These are phyloP conservation scores for Isatis tinctoria DNA, from an alignment of 345 rosid genomes.

Conservation along the genomic window DNA sequence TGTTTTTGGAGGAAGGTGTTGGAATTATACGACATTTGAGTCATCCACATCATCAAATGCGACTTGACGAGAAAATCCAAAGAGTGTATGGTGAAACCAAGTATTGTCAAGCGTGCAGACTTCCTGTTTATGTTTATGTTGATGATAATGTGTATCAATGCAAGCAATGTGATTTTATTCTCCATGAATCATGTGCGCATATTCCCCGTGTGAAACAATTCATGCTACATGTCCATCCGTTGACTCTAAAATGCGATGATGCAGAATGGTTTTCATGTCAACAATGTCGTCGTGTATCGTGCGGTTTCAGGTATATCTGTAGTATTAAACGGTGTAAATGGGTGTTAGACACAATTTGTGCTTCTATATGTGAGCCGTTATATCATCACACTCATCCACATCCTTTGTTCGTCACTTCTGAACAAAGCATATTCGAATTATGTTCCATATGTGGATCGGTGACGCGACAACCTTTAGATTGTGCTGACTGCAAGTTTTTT, in stretches of 20 bases:
- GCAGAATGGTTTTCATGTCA: background rate
- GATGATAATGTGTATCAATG: background rate
- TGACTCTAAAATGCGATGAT: background rate
- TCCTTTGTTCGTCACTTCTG: background rate
- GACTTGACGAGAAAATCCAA: background rate
- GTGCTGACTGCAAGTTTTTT: background rate
- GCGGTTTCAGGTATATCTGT: background rate
- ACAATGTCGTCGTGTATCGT: background rate
- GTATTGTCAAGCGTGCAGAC: constrained; percentile 3
- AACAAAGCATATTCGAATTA: background rate
- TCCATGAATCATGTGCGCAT: constrained; percentile 8
- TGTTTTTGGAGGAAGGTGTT: background rate
- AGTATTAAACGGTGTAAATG: background rate
- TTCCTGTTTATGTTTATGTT: background rate
- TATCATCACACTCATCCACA: background rate
- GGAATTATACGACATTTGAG: background rate
- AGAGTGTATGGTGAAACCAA: background rate
- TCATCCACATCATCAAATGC: background rate
- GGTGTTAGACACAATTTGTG: background rate
- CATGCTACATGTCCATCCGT: background rate
- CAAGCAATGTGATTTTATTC: background rate
- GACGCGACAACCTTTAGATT: background rate
- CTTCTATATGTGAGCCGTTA: background rate
- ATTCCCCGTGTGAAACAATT: background rate
- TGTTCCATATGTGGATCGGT: background rate